These are phyloP conservation scores for Schizothecium vesticola DNA, from an alignment of 495 filamentous ascomycete species.

Conservation along the genomic window DNA sequence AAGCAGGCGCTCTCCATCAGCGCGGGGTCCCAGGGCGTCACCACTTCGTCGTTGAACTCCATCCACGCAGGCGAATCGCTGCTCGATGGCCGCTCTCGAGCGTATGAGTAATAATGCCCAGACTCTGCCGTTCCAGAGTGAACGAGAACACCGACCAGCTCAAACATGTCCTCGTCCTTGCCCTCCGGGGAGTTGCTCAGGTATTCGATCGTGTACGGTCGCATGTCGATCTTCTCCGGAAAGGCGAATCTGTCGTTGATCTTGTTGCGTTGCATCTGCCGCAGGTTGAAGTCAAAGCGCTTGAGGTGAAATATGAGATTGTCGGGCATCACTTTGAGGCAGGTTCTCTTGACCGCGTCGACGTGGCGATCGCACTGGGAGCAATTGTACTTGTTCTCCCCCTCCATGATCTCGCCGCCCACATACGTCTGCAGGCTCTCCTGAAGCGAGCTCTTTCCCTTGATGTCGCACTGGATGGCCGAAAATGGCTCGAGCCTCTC, in stretches of 20 bases:
- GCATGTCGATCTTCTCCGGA: conserved; percentile 79
- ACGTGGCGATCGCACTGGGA: conserved; percentile 85
- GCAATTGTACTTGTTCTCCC: conserved; percentile 98
- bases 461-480: conserved; percentile 95
- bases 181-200: conserved; percentile 59
- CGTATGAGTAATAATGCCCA: conserved; percentile 96
- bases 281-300: conserved; percentile 90
- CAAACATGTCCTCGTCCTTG: conserved; percentile 66
- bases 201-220: conserved; percentile 79
- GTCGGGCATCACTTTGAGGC: conserved; percentile 88
- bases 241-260: conserved; percentile 96
- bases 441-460: conserved; percentile 76
- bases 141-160: conserved; percentile 86
- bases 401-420: conserved; percentile 94
- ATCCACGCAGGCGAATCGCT: conserved; percentile 60
- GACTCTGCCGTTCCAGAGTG: conserved; percentile 91
- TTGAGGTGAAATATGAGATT: conserved; percentile 97
- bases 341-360: conserved; percentile 89
- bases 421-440: conserved; percentile 93
- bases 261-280: conserved; percentile 78
- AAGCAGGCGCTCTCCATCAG: conserved; percentile 72
- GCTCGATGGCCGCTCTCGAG: conserved; percentile 67
- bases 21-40: conserved; percentile 65
- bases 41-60: conserved; percentile 87
- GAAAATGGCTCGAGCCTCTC: conserved; percentile 87